Conservation (phyloP, 1,284 basidiomycete species). For the Cutaneotrichosporon cutaneum region DNA sequence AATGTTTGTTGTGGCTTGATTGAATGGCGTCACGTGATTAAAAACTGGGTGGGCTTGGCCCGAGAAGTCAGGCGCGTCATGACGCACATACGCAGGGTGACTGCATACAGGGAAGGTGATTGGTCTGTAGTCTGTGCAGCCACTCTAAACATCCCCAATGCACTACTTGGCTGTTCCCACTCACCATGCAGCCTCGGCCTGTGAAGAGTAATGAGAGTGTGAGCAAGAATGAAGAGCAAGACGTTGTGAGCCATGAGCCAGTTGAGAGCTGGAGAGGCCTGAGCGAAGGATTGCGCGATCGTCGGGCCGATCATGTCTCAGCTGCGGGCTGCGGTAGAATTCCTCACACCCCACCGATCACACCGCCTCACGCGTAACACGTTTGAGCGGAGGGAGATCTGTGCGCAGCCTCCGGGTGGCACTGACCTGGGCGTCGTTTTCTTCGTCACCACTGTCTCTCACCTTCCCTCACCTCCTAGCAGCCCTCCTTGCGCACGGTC, state of each 20-base stretch:
- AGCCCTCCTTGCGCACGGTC: too few relatives aligned
- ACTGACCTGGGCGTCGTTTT: too few relatives aligned
- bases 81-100: neutral
- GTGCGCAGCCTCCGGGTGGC: too few relatives aligned
- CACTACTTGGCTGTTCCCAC: neutral
- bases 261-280: too few relatives aligned
- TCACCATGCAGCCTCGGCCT: neutral
- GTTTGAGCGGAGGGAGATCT: too few relatives aligned
- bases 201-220: neutral
- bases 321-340: too few relatives aligned
- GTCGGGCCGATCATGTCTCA: too few relatives aligned
- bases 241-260: too few relatives aligned
- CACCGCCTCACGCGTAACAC: too few relatives aligned
- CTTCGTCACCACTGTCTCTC: neutral
- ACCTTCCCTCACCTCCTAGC: neutral
- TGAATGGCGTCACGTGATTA: slow-evolving; percentile 1
- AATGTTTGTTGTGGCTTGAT: slow-evolving; percentile 10
- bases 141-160: neutral
- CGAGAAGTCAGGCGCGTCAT: slow-evolving; percentile 1
- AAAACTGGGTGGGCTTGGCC: neutral
- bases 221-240: too few relatives aligned
- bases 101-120: neutral
- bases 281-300: too few relatives aligned
- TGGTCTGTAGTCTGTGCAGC: neutral
- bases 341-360: too few relatives aligned